Evolutionary conservation across 2,329 filamentous ascomycete genomes (phyloP), one percentile per base, ranked within the genome.

Genomic region (Fusarium mangiferae): DNA sequence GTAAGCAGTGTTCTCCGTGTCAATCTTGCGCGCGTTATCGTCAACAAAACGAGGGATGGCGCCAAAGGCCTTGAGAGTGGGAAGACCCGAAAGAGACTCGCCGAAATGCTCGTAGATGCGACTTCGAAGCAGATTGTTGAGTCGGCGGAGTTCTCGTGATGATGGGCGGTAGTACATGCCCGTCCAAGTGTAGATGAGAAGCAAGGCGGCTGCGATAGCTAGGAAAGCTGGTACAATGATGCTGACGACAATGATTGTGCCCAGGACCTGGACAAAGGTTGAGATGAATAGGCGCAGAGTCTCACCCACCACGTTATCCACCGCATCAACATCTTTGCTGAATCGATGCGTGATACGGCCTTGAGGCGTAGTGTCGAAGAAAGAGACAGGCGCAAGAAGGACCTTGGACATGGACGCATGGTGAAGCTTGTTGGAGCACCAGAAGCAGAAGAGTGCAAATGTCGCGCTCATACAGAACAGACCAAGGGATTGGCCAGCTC

Each of bases 371-470:
- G 69, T 72, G 18, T 72, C 69, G 3, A 72, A 72, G 48, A 72
- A 72, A 7, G 69, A 64, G 1, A 72, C 39, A 1, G 69, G 69
- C 0, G 69, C 69, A 3, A 59, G 39, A 11, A 72, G 28, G 0
- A 72, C 58, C 7, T 62, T 65, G 9, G 64, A 55, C 42, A 72
- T 46, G 6, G 54, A 45, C 0, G 64, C 69, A 7, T 46, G 57
- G 7, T 72, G 69, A 39, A 72, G 69, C 7, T 73, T 64, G 54
- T 72, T 72, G 2, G 69, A 72, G 11, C 69, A 72, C 69, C 69
- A 72, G 26, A 72, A 72, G 26, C 69, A 72, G 18, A 72, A 72
- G 8, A 72, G 10, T 0, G 69, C 69, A 60, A 73, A 72, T 0
- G 58, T 65, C 1, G 69, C 58, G 3, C 58, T 72, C 69, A 65